phyloP scores from a whole-genome alignment of 495 filamentous ascomycete species.

The Tuber melanosporum region DNA sequence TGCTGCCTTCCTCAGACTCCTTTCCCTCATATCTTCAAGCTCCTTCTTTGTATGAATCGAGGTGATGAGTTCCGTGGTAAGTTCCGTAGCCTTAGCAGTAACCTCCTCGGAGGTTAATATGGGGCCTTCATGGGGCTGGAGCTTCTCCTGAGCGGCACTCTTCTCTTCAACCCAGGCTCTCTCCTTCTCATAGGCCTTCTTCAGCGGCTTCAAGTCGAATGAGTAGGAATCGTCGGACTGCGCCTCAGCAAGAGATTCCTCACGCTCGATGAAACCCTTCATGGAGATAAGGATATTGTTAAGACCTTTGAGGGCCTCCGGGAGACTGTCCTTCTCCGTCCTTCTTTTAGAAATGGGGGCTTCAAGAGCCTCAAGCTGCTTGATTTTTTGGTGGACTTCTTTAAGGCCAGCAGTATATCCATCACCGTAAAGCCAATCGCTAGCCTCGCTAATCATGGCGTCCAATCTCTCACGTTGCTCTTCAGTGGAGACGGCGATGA shows the following conservation, averaged over 20 bases:
- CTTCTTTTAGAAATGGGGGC: constrained; percentile 49
- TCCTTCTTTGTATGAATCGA: constrained; percentile 51
- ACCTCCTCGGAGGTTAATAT: constrained; percentile 64
- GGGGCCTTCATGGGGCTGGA: constrained; percentile 62
- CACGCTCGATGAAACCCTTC: constrained; percentile 41
- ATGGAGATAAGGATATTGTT: constrained; percentile 49
- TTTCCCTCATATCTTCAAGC: constrained; percentile 44
- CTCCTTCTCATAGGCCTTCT: constrained; percentile 47
- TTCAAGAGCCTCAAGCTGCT: constrained; percentile 55
- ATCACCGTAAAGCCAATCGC: constrained; percentile 87
- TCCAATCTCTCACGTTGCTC: constrained; percentile 58
- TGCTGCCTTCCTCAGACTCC: constrained; percentile 46
- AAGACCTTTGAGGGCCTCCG: constrained; percentile 41
- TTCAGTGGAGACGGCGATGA: constrained; percentile 60
- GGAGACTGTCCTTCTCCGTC: constrained; percentile 45
- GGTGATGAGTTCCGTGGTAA: constrained; percentile 61
- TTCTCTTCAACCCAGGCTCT: constrained; percentile 61
- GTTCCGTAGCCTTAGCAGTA: constrained; percentile 52
- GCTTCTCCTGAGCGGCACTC: constrained; percentile 59
- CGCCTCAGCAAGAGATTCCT: constrained; percentile 43
- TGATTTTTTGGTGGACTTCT: constrained; percentile 64
- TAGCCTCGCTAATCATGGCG: constrained; percentile 57
- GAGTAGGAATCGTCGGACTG: constrained; percentile 45
- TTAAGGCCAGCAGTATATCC: constrained; percentile 66
- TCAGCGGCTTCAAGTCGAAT: constrained; percentile 56